A percentile compares a stretch with the other conserved stretches of the same genome.
Evolutionary conservation across 768 basidiomycete species (phyloP).

Genomic region (Galerina sulciceps): DNA sequence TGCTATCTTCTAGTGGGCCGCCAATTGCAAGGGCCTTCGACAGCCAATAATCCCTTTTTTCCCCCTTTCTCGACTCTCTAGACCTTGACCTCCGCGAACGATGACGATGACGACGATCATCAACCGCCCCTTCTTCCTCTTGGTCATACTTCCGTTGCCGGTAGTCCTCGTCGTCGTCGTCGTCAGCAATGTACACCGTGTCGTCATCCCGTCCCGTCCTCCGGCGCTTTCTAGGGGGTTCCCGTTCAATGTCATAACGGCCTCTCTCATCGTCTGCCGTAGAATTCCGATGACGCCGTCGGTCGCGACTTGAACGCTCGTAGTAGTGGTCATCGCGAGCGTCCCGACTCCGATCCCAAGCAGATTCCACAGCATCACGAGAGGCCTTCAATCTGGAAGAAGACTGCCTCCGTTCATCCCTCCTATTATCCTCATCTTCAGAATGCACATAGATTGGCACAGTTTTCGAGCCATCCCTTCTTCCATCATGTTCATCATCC

Average conservation of each 20-base stretch:
- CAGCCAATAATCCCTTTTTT: conserved; percentile 60
- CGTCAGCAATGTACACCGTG: conserved; percentile 56
- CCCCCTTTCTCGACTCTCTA: conserved; percentile 30
- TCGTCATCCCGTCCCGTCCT: conserved; percentile 40
- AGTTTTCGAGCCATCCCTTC: neutral
- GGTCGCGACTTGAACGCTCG: conserved; percentile 1
- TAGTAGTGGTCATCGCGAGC: conserved; percentile 14
- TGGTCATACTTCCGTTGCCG: conserved; percentile 29
- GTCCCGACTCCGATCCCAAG: conserved; percentile 16
- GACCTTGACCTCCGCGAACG: conserved; percentile 2
- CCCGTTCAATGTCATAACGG: conserved; percentile 56
- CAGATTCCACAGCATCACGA: conserved; percentile 9
- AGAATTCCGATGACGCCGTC: neutral
- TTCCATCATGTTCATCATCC: neutral
- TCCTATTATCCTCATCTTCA: neutral
- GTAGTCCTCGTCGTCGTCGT: conserved; percentile 43
- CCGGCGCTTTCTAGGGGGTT: conserved; percentile 51
- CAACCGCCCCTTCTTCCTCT: conserved; percentile 21
- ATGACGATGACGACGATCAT: neutral
- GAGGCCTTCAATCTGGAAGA: conserved; percentile 15
- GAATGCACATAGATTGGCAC: neutral
- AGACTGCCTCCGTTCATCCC: neutral
- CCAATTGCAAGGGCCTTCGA: conserved; percentile 50
- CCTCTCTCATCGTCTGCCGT: conserved; percentile 52
- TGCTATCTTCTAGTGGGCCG: conserved; percentile 25